A percentile compares a stretch with the other conserved stretches of the same genome.
Conservation (phyloP, 495 filamentous ascomycete species). For the Corynascus novoguineensis region DNA sequence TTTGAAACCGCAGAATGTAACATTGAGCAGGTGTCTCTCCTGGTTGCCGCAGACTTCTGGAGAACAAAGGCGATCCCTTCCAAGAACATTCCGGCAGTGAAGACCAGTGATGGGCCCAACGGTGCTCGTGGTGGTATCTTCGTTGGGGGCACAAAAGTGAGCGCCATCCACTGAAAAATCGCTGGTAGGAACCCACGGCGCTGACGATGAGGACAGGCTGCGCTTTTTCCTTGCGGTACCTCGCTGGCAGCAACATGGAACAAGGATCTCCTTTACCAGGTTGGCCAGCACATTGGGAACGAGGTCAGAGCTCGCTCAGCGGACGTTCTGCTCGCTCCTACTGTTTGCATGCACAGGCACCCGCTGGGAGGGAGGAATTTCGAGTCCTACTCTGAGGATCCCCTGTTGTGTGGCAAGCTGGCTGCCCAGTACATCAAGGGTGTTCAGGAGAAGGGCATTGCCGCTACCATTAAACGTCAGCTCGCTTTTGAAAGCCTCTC, state of each 20-base stretch:
- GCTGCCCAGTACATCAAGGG: conserved; percentile 69
- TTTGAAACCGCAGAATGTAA: conserved; percentile 20
- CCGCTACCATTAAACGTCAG: conserved; percentile 71
- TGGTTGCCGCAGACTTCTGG: conserved; percentile 72
- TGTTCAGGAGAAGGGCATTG: conserved; percentile 68
- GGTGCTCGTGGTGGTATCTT: conserved; percentile 69
- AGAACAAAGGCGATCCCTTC: conserved; percentile 62
- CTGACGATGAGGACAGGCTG: conserved; percentile 49
- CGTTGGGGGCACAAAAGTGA: conserved; percentile 57
- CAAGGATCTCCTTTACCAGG: conserved; percentile 56
- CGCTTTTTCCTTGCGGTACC: conserved; percentile 68
- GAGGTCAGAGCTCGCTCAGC: conserved; percentile 69
- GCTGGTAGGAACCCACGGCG: conserved; percentile 23
- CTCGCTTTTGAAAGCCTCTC: background rate
- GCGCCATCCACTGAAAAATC: background rate
- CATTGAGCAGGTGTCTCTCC: conserved; percentile 47
- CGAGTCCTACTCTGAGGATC: conserved; percentile 84
- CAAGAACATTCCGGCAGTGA: conserved; percentile 64
- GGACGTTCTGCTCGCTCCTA: conserved; percentile 71
- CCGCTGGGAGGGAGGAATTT: conserved; percentile 81
- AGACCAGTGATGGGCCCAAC: conserved; percentile 74
- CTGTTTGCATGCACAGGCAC: conserved; percentile 75
- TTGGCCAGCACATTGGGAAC: conserved; percentile 66
- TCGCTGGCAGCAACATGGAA: conserved; percentile 79
- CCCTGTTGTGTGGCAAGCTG: conserved; percentile 68